Conservation (phyloP, 345 rosid species). For the Bretschneidera sinensis region DNA sequence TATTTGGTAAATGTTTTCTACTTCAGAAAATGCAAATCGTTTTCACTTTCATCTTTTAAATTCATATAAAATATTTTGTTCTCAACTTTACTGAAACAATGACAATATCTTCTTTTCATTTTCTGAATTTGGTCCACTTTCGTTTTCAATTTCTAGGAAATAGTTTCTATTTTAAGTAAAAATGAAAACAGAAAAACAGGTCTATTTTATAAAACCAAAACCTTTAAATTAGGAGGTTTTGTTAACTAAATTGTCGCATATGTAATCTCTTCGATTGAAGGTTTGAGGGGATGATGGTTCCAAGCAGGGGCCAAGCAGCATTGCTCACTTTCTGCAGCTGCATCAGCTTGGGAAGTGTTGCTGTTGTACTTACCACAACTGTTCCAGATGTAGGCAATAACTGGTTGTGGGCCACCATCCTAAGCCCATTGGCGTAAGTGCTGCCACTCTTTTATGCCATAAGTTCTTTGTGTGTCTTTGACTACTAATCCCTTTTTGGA, state of each 20-base stretch:
- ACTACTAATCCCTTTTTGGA: slow-evolving; percentile 10
- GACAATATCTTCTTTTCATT: no score
- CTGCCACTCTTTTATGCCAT: neutral
- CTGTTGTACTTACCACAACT: slow-evolving; percentile 83
- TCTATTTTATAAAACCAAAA: no score
- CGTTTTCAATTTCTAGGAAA: neutral
- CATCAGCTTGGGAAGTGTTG: slow-evolving; percentile 93
- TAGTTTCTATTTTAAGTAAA: no score
- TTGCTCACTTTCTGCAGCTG: slow-evolving; percentile 89
- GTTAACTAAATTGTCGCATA: neutral
- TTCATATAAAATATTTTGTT: no score
- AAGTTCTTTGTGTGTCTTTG: no score
- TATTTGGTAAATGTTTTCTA: neutral
- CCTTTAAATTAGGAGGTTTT: no score
- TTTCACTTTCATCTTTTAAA: no score
- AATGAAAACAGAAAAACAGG: no score
- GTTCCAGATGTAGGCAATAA: slow-evolving; percentile 81
- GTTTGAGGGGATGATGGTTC: slow-evolving; percentile 86
- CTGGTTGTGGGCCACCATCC: slow-evolving; percentile 75
- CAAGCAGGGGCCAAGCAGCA: slow-evolving; percentile 93
- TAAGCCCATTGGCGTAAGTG: slow-evolving; percentile 91
- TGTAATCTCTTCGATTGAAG: slow-evolving; percentile 24
- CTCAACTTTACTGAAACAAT: no score
- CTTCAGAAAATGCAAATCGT: no score
- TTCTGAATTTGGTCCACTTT: no score